Base-by-base conservation (phyloP, 2,329 filamentous ascomycete genomes). In the Neonectria punicea region DNA sequence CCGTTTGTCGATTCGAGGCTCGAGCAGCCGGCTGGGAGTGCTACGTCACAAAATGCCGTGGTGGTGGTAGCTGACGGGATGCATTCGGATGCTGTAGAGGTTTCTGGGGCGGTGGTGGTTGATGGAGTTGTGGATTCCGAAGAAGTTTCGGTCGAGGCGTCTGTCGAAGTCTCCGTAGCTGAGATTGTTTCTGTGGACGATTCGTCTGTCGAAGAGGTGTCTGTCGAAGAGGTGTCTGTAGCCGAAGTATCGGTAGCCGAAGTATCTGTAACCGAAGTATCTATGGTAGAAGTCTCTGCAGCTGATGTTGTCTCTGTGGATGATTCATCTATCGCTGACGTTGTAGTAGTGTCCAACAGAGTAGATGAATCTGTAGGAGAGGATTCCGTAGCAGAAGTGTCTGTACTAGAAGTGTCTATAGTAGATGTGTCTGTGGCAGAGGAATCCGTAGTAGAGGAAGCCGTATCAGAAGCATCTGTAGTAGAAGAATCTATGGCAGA, bases 21-120 rank as follows among this genome's bases (percentile, higher is more conserved):
- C 5, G 61, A 39, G 18, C 65, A 67, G 43, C 36, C 41, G 13
- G 47, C 53, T 8, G 65, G 65, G 11, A 67, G 65, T 39, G 44
- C 59, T 14, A 32, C 32, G 20, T 30, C 44, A n/a, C 59, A 62
- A 32, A 49, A 57, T n/a, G 22, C 20, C n/a, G 36, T 25, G 7
- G 53, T 56, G 5, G 53, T 11, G 14, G 47, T 50, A 1, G 47
- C 28, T 30, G 47, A 50, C 4, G 28, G 25, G 5, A 50, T 32
- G 47, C 47, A 50, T 28, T 50, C 47, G 7, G 47, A 32, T 13
- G 47, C 28, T 18, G 47, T 11, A 5, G 47, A 18, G 2, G 47
- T 32, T 30, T 32, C 22, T 5, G 47, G 11, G 9, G 2, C 28
- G 2, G 16, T 30, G 47, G 47, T 50, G 5, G 46, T 49, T 30